phyloP scores from a whole-genome alignment of 768 basidiomycete species.

The Jaapia argillacea region DNA sequence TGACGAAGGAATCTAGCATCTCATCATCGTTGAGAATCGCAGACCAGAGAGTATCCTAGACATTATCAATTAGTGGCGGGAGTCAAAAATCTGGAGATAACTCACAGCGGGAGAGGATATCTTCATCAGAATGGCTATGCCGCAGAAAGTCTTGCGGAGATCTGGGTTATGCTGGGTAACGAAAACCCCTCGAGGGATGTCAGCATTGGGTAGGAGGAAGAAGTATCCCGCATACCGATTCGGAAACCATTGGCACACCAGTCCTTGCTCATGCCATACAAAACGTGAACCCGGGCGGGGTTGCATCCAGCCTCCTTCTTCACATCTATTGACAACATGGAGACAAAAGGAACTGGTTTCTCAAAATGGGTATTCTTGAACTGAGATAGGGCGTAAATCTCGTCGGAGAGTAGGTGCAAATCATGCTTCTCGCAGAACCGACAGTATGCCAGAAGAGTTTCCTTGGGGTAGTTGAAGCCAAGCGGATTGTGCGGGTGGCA shows the following conservation, averaged over 20 bases:
- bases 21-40: not conserved
- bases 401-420: not conserved
- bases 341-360: not conserved
- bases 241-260: not conserved
- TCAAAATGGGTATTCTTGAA: not conserved
- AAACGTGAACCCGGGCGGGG: not conserved
- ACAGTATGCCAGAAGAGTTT: constrained; percentile 1
- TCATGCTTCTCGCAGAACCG: not conserved
- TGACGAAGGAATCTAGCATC: not conserved
- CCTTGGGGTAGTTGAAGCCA: not conserved
- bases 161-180: constrained; percentile 1
- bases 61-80: not conserved
- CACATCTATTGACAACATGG: not conserved
- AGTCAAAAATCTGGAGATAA: not conserved
- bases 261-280: constrained; percentile 2
- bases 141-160: not conserved
- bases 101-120: not conserved
- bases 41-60: not conserved
- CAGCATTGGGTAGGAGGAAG: not conserved
- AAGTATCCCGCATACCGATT: not conserved
- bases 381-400: constrained; percentile 1
- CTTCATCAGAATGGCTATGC: not conserved
- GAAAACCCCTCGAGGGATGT: not conserved
- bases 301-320: not conserved
- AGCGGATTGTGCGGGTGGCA: not conserved